phyloP scores from a whole-genome alignment of 306 rosid species.

The Trifolium fragiferum region DNA sequence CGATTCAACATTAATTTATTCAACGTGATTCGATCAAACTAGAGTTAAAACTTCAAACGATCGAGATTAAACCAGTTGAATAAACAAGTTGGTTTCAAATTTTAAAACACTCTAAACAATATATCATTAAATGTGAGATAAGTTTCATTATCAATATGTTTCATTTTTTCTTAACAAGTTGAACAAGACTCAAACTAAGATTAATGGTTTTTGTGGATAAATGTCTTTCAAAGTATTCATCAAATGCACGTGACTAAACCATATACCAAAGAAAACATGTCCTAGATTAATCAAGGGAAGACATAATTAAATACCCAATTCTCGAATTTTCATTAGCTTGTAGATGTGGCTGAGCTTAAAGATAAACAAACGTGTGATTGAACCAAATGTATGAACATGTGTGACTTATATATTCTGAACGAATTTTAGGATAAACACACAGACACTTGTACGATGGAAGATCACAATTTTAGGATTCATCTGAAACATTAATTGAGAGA shows the following conservation, averaged over 20 bases:
- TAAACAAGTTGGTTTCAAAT: too few species aligned
- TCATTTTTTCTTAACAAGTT: too few species aligned
- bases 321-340: conserved; percentile 4
- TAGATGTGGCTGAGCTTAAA: conserved; percentile 22
- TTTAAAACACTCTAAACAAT: neutral
- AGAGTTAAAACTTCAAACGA: too few species aligned
- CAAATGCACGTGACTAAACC: neutral
- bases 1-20: too few species aligned
- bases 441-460: conserved; percentile 47
- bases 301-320: neutral
- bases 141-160: too few species aligned
- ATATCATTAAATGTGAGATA: too few species aligned
- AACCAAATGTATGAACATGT: conserved; percentile 34
- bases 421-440: neutral
- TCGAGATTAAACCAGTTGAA: too few species aligned
- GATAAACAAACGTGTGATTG: conserved; percentile 42
- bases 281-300: neutral
- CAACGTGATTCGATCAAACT: neutral
- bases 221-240: too few species aligned
- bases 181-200: too few species aligned
- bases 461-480: conserved; percentile 16
- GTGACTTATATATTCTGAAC: conserved; percentile 3
- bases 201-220: too few species aligned
- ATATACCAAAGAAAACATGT: neutral
- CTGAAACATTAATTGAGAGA: conserved; percentile 26